Evolutionary conservation across 2,329 filamentous ascomycete species (phyloP).

Genomic region (Phaeosphaeria sp.): DNA sequence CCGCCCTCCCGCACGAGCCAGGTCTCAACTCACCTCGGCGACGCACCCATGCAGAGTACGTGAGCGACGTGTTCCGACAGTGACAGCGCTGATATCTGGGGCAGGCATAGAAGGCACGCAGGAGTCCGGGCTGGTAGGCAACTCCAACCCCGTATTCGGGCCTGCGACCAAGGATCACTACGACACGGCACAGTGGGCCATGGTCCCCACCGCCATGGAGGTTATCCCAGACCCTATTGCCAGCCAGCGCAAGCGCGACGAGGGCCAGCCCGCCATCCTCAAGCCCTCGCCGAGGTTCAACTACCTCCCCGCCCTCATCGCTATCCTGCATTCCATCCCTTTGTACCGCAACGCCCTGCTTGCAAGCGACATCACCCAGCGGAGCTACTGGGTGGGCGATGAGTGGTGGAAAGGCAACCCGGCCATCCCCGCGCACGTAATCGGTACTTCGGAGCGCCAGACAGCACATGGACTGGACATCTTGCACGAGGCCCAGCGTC

Average conservation of each 20-base stretch:
- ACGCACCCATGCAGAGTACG: conserved; percentile 44
- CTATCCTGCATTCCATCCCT: conserved; percentile 68
- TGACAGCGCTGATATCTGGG: not conserved
- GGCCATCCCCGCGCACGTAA: conserved; percentile 58
- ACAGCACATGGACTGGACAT: conserved; percentile 49
- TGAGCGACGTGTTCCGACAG: conserved; percentile 1
- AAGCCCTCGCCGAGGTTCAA: conserved; percentile 61
- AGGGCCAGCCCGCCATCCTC: conserved; percentile 63
- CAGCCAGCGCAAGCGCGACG: conserved; percentile 53
- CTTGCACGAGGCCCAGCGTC: conserved; percentile 64
- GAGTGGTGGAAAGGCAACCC: conserved; percentile 69
- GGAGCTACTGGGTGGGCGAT: conserved; percentile 62
- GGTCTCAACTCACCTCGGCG: conserved; percentile 38
- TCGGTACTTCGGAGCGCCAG: conserved; percentile 50
- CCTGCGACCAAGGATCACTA: conserved; percentile 63
- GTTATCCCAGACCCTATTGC: conserved; percentile 63
- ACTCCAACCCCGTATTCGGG: conserved; percentile 55
- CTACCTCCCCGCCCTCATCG: conserved; percentile 65
- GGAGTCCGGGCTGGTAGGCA: conserved; percentile 61
- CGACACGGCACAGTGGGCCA: conserved; percentile 62
- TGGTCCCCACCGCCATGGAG: conserved; percentile 58
- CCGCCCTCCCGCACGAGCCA: conserved; percentile 46
- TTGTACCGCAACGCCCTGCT: conserved; percentile 64
- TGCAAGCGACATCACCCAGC: conserved; percentile 51
- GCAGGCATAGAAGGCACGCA: conserved; percentile 51